phyloP scores from a whole-genome alignment of 2,329 filamentous ascomycete species.

The Fusarium torulosum region DNA sequence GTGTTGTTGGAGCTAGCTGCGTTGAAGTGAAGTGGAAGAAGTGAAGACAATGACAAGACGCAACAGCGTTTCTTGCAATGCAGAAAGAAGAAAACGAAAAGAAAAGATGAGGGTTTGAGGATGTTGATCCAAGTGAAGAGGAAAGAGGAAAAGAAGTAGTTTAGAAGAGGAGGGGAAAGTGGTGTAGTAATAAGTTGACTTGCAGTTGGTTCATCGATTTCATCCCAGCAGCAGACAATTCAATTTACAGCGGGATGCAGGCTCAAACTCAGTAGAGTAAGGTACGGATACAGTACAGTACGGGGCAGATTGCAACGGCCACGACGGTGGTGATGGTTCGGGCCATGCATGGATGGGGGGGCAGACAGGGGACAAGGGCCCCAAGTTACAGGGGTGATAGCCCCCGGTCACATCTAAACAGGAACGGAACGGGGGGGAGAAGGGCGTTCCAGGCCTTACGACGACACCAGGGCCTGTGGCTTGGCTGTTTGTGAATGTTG shows the following conservation, averaged over 20 bases:
- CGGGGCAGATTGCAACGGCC: slow-evolving; percentile 49
- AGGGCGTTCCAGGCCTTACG: slow-evolving; percentile 34
- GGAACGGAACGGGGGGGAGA: slow-evolving; percentile 24
- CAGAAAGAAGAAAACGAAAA: slow-evolving; percentile 45
- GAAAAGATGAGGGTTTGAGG: slow-evolving; percentile 39
- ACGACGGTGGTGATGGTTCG: slow-evolving; percentile 49
- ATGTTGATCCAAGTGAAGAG: slow-evolving; percentile 41
- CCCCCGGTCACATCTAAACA: slow-evolving; percentile 10
- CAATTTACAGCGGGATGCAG: slow-evolving; percentile 27
- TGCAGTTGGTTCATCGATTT: not conserved
- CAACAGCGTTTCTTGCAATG: slow-evolving; percentile 46
- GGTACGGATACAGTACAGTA: slow-evolving; percentile 23
- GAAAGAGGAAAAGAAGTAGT: slow-evolving; percentile 43
- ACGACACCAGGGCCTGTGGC: slow-evolving; percentile 20
- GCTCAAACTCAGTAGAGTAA: slow-evolving; percentile 27
- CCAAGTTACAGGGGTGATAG: not conserved
- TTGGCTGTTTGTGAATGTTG: slow-evolving; percentile 30
- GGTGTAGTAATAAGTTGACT: slow-evolving; percentile 40
- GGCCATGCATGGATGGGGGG: slow-evolving; percentile 31
- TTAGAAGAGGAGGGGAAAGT: slow-evolving; percentile 46
- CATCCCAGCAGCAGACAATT: not conserved
- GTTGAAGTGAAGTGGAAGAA: slow-evolving; percentile 53
- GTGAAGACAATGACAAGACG: slow-evolving; percentile 46
- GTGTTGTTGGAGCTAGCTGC: slow-evolving; percentile 50
- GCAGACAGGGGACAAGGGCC: slow-evolving; percentile 9